Base-by-base conservation (phyloP, 495 filamentous ascomycete genomes). In the Eremomyces bilateralis region DNA sequence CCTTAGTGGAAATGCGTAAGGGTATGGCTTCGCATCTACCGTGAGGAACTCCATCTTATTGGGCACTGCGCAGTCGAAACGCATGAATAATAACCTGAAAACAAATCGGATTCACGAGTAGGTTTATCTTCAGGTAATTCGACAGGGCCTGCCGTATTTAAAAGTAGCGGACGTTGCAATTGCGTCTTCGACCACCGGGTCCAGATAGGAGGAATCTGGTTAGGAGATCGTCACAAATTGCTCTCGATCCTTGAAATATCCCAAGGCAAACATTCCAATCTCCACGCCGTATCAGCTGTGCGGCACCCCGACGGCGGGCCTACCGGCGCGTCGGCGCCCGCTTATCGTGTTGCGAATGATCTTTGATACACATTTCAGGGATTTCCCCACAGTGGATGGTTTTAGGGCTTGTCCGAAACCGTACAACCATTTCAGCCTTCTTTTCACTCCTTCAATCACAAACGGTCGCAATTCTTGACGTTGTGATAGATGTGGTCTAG, bases 1-100 rank as follows among this genome's bases (percentile, higher is more conserved):
- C 11, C 42, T 35, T 19, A 42, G 42, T n/a, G 53, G 49, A 34
- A 57, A 56, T 4, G 47, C 36, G 36, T 46, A 58, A 17, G 44
- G 29, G 31, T 54, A 54, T 21, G 55, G 55, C 30, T 56, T 52
- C 24, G 55, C 53, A 21, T 52, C 45, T 20, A 58, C 42, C 6
- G 18, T 41, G 17, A 48, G 15, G 4, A 18, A 32, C 22, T 19
- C 32, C 13, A 27, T 27, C 24, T 27, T 27, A n/a, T n/a, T 6
- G 30, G 30, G 24, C 8, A 13, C 24, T 28, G 24, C 13, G 24
- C 8, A 13, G 24, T 28, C 24, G 24, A 8, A 8, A 28, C 13
- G n/a, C 13, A 13, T 28, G 24, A 28, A 13, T 28, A 13, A 8
- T 28, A 13, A 8, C 8, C 24, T 28, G 24, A 8, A 8, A 8